Percentiles rank a stretch among this genome's conserved stretches.
Evolutionary conservation across 352 stramenopile genomes (phyloP).

Genomic region (Pythium rishiriense): DNA sequence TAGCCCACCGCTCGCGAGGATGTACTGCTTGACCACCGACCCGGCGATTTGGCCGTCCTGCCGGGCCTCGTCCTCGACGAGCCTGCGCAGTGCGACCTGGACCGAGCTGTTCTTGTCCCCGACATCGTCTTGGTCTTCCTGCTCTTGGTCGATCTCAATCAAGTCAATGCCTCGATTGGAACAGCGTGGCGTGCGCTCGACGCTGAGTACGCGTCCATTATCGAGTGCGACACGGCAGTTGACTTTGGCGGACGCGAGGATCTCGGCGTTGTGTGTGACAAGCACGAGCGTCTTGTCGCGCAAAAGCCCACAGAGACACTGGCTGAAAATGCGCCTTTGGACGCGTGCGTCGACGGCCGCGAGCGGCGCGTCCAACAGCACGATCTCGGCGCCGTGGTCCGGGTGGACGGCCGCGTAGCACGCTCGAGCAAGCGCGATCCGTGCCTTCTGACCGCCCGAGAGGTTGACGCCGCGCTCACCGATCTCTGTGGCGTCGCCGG

Average conservation of each 20-base stretch:
- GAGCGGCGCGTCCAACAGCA: constrained; percentile 91
- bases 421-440: constrained; percentile 46
- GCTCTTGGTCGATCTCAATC: no score
- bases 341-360: constrained; percentile 91
- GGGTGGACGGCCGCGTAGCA: constrained; percentile 35
- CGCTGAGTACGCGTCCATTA: not conserved
- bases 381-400: constrained; percentile 34
- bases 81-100: not conserved
- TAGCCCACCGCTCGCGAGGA: not conserved
- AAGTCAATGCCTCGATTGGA: not conserved
- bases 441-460: constrained; percentile 86
- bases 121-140: not conserved
- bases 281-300: constrained; percentile 66
- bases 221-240: constrained; percentile 12
- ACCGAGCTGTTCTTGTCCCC: not conserved
- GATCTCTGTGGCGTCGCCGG: constrained; percentile 90
- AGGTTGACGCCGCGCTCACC: constrained; percentile 93
- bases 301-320: constrained; percentile 19
- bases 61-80: not conserved
- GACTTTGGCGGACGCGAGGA: constrained; percentile 12
- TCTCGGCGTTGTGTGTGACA: constrained; percentile 79
- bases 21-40: not conserved
- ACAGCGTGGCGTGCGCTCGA: not conserved
- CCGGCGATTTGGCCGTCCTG: constrained; percentile 9
- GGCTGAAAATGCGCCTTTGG: constrained; percentile 77